Percentiles rank a stretch among this genome's conserved stretches.
Evolutionary conservation across 1,284 basidiomycete genomes (phyloP).

Genomic region (Apiotrichum sp.): DNA sequence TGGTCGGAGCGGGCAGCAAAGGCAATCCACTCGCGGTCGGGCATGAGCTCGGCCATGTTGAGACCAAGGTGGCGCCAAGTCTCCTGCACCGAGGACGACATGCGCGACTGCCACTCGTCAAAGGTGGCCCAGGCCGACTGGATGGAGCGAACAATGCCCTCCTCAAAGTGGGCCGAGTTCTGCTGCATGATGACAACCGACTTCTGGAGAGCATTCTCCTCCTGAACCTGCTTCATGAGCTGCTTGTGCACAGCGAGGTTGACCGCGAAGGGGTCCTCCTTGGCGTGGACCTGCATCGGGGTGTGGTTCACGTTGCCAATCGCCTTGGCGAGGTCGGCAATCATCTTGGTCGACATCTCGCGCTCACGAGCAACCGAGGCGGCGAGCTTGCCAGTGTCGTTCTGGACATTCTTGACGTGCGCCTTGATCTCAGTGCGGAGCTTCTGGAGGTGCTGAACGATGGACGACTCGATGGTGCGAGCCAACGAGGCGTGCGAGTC

Average conservation of each 20-base stretch:
- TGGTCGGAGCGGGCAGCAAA: slow-evolving; percentile 93
- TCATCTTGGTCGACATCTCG: slow-evolving; percentile 77
- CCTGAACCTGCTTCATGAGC: slow-evolving; percentile 88
- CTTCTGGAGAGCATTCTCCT: slow-evolving; percentile 97
- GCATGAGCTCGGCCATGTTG: slow-evolving; percentile 75
- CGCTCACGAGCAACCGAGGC: slow-evolving; percentile 90
- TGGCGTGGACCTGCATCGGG: slow-evolving; percentile 76
- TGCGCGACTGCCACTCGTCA: slow-evolving; percentile 92
- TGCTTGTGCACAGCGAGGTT: slow-evolving; percentile 81
- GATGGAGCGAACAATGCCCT: slow-evolving; percentile 89
- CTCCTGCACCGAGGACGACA: slow-evolving; percentile 70
- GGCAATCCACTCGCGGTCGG: slow-evolving; percentile 94
- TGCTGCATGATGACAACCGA: slow-evolving; percentile 99
- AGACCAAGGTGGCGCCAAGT: slow-evolving; percentile 70
- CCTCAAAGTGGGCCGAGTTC: slow-evolving; percentile 95
- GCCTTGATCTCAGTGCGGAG: slow-evolving; percentile 92
- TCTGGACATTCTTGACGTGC: slow-evolving; percentile 96
- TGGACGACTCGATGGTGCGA: slow-evolving; percentile 91
- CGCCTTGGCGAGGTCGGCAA: slow-evolving; percentile 79
- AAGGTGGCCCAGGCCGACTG: slow-evolving; percentile 97
- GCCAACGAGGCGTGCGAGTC: slow-evolving; percentile 96
- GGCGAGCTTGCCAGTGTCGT: slow-evolving; percentile 93
- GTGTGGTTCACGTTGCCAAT: slow-evolving; percentile 94
- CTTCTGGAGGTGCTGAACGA: slow-evolving; percentile 96
- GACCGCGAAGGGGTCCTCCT: slow-evolving; percentile 73